Evolutionary conservation across 2,329 filamentous ascomycete species (phyloP), one percentile per base, ranked within the genome.

Genomic region (Beauveria bassiana): DNA sequence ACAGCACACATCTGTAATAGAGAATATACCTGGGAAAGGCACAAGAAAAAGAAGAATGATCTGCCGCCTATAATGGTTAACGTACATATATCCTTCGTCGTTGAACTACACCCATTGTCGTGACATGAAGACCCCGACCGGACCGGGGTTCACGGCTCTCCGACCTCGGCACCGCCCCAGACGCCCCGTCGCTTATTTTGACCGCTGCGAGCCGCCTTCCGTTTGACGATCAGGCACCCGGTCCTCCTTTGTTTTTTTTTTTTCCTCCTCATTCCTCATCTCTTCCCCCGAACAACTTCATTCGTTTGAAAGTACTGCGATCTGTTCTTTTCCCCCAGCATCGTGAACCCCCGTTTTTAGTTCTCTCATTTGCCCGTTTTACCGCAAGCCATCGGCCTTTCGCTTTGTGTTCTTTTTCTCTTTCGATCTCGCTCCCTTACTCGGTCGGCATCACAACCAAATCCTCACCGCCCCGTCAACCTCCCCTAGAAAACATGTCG

Each of bases 401-500:
- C 28, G 24, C 24, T 26, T 47, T 47, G 10, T 12, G 20, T 47
- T 26, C 12, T 24, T 28, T 22, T 22, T 16, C 46, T 49, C 22
- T 49, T 16, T 42, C 4, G 3, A 7, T 9, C 28, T 51, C 16
- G 7, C 14, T 31, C 28, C 16, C 31, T 34, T 38, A 14, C n/a
- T 50, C n/a, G 22, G 7, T 50, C n/a, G 22, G 7, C 24, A 18
- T 31, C 18, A 43, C 38, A 26, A 9, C 38, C 10, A 4, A 5
- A 3, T 31, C 31, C 31, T 34, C 31, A 34, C 31, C 31, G 31
- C 12, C 12, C 31, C 28, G 1, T 20, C 8, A 10, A 31, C 45
- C 42, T 63, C 26, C 24, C 24, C 24, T 22, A 22, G 5, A 26
- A 28, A 70, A 64, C 61, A 98, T 98, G 93, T 89, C 93, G 46